phyloP scores from a whole-genome alignment of 2,329 filamentous ascomycete genomes.

The Harringtonia lauricola region DNA sequence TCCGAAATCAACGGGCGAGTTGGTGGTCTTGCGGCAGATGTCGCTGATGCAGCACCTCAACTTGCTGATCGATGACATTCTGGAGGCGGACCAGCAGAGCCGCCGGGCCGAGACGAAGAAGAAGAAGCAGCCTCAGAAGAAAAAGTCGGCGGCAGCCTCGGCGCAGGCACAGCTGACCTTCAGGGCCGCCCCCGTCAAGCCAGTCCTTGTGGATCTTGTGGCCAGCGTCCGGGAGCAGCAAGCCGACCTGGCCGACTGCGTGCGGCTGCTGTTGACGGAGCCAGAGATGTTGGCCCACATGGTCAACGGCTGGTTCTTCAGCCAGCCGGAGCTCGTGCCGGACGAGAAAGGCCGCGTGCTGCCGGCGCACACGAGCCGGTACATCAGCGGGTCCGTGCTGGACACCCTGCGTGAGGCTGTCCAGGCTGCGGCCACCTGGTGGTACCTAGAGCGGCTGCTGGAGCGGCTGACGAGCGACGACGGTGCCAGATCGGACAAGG shows the following conservation, averaged over 20 bases:
- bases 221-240: constrained; percentile 22
- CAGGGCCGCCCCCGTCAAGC: constrained; percentile 14
- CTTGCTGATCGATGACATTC: constrained; percentile 30
- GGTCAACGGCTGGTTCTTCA: constrained; percentile 27
- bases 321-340: constrained; percentile 26
- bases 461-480: constrained; percentile 16
- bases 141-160: constrained; percentile 19
- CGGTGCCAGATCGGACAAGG: constrained; percentile 19
- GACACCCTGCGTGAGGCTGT: constrained; percentile 27
- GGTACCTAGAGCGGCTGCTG: constrained; percentile 26
- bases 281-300: constrained; percentile 20
- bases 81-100: constrained; percentile 24
- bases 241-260: constrained; percentile 19
- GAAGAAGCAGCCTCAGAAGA: constrained; percentile 14
- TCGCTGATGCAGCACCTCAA: constrained; percentile 25
- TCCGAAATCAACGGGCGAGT: constrained; percentile 18
- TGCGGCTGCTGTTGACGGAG: constrained; percentile 22
- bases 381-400: constrained; percentile 29
- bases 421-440: constrained; percentile 26
- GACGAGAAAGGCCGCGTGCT: constrained; percentile 32
- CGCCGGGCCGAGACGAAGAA: too few species aligned
- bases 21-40: constrained; percentile 28
- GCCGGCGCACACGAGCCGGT: constrained; percentile 26
- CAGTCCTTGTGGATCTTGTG: constrained; percentile 20
- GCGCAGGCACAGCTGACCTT: constrained; percentile 20